Conservation (phyloP, 495 filamentous ascomycete species). For the Penicillium egyptiacum region DNA sequence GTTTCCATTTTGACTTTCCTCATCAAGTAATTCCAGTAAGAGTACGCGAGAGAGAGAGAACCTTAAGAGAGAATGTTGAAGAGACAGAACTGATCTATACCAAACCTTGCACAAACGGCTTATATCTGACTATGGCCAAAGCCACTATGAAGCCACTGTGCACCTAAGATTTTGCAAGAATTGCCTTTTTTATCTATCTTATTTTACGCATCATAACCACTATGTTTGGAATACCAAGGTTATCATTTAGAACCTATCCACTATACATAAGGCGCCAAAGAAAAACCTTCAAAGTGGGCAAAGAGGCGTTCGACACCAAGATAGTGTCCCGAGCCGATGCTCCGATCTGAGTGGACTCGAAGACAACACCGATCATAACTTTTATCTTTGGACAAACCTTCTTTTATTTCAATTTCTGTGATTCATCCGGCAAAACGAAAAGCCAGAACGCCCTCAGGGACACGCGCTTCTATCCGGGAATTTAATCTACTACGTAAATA, state of each 20-base stretch:
- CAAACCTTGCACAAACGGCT: not conserved
- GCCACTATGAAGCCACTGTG: not conserved
- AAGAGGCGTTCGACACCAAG: not conserved
- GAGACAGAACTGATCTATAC: not conserved
- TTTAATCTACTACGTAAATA: not conserved
- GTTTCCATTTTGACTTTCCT: not conserved
- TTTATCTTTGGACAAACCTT: not conserved
- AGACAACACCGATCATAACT: not conserved
- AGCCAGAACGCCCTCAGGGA: not conserved
- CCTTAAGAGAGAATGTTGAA: not conserved
- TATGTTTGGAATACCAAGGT: not conserved
- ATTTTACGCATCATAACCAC: slow-evolving; percentile 9
- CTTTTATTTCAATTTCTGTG: not conserved
- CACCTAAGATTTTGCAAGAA: not conserved
- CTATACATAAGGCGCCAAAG: not conserved
- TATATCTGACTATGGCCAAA: not conserved
- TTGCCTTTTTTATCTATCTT: not conserved
- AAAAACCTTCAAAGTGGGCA: not conserved
- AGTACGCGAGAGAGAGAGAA: not conserved
- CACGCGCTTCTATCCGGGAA: not conserved
- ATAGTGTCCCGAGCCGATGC: slow-evolving; percentile 2
- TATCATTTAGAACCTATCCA: not conserved
- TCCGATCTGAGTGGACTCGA: slow-evolving; percentile 1
- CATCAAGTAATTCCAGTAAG: not conserved
- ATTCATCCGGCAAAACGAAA: not conserved